Conservation (phyloP, 2,329 filamentous ascomycete genomes). For the Talaromyces pinophilus region DNA sequence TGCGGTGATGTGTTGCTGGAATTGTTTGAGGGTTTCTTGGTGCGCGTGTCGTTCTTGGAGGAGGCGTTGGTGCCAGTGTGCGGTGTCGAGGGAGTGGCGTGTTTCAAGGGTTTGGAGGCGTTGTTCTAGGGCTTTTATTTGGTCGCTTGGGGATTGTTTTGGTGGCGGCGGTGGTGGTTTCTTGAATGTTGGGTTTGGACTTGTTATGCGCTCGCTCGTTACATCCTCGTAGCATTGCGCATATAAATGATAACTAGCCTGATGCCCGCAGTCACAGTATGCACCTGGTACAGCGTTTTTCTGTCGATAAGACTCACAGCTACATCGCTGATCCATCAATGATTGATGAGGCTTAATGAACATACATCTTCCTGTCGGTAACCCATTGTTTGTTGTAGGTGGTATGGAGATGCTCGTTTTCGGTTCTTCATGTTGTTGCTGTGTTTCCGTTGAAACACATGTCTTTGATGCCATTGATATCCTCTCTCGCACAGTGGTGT, state of each 20-base stretch:
- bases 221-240: background rate
- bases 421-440: background rate
- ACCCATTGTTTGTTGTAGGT: background rate
- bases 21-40: constrained; percentile 5
- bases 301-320: background rate
- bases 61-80: background rate
- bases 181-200: background rate
- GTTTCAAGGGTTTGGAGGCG: background rate
- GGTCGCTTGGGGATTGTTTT: background rate
- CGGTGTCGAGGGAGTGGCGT: background rate
- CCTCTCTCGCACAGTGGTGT: background rate
- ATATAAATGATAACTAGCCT: background rate
- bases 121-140: background rate
- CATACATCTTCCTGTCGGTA: background rate
- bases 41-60: background rate
- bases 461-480: background rate
- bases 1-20: background rate
- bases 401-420: background rate
- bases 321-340: background rate
- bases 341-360: background rate
- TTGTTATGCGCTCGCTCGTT: background rate
- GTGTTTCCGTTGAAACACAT: background rate
- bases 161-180: background rate
- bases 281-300: background rate
- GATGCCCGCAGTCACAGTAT: background rate